Conservation (phyloP, 2,329 filamentous ascomycete species). For the Pseudocercospora fijiensis region DNA sequence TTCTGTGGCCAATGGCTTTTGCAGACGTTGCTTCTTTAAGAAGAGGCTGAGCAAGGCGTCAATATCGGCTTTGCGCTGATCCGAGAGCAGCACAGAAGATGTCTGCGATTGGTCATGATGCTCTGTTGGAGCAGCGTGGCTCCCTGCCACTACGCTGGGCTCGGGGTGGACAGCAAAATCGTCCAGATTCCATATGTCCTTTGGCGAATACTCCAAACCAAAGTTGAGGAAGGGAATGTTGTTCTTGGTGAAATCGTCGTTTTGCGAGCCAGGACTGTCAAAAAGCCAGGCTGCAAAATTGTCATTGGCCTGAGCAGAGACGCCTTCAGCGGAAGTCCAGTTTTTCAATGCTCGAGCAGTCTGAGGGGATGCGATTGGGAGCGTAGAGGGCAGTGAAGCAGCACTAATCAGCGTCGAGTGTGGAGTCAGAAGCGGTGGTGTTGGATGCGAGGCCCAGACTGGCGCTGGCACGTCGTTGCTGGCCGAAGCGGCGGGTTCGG, state of each 20-base stretch:
- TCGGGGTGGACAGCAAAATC: conserved; percentile 12
- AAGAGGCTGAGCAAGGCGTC: conserved; percentile 12
- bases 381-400: not conserved
- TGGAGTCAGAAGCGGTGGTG: conserved; percentile 14
- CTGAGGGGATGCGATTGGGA: not conserved
- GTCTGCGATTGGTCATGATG: not conserved
- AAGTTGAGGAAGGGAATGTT: conserved; percentile 32
- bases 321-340: conserved; percentile 9
- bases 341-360: not conserved
- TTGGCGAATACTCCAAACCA: conserved; percentile 28
- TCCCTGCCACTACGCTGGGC: conserved; percentile 7
- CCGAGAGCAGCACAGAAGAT: conserved; percentile 7
- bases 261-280: conserved; percentile 30
- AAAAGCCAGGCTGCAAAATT: conserved; percentile 34
- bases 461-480: no score
- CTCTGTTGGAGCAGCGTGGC: conserved; percentile 12
- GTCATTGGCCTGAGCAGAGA: conserved; percentile 23
- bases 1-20: not conserved
- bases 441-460: conserved; percentile 5
- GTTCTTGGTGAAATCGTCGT: conserved; percentile 28
- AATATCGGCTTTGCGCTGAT: conserved; percentile 13
- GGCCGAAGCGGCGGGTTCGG: conserved; percentile 43
- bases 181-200: conserved; percentile 26
- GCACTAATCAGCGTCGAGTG: conserved; percentile 8
- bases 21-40: conserved; percentile 15